Evolutionary conservation across 2,329 filamentous ascomycete species (phyloP).

Genomic region (Microdochium nivale): DNA sequence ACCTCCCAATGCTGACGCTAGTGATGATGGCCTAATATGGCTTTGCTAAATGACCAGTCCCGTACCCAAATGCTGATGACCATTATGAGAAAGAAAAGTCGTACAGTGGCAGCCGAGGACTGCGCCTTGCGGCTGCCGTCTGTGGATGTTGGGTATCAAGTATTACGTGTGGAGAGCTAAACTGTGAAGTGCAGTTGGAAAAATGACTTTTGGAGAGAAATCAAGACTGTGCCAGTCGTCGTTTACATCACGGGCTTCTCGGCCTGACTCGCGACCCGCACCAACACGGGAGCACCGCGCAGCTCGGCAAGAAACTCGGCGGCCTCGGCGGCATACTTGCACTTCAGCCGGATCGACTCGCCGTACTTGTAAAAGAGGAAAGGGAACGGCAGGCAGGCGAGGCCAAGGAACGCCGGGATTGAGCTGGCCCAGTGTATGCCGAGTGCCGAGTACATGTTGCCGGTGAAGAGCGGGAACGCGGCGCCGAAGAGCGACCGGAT

Average conservation of each 20-base stretch:
- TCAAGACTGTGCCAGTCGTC: background rate
- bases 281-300: constrained; percentile 11
- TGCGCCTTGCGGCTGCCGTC: background rate
- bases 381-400: constrained; percentile 65
- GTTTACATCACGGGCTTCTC: background rate
- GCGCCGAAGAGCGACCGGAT: constrained; percentile 52
- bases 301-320: constrained; percentile 47
- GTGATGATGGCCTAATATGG: background rate
- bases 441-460: constrained; percentile 42
- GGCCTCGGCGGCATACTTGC: constrained; percentile 62
- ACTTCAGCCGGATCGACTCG: constrained; percentile 50
- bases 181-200: background rate
- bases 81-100: background rate
- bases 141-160: background rate
- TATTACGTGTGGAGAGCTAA: background rate
- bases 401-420: constrained; percentile 64
- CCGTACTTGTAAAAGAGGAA: constrained; percentile 73
- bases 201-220: background rate
- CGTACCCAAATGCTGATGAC: background rate
- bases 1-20: background rate
- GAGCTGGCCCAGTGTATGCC: constrained; percentile 71
- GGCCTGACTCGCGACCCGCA: background rate
- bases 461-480: constrained; percentile 54
- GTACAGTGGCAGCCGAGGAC: background rate
- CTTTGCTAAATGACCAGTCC: background rate